Evolutionary conservation across 176 grass and related monocot genomes (phyloP), one percentile per base, ranked within the genome.

Genomic region (Coix lacrymajobi): DNA sequence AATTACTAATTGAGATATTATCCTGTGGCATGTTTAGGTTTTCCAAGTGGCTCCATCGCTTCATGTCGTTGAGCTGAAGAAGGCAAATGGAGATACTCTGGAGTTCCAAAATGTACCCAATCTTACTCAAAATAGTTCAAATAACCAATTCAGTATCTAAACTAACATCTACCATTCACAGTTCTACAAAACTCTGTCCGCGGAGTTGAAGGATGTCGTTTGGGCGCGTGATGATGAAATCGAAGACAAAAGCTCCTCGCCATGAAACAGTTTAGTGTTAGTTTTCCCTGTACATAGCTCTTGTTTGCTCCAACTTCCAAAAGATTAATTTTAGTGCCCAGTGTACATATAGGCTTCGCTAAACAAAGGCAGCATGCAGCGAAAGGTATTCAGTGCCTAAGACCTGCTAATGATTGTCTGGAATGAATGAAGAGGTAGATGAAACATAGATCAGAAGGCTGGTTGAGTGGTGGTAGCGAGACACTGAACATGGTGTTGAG

Each of bases 21-120:
- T 67, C 71, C 6, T 68, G 34, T 63, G 39, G 6, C 68, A 79
- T 84, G 25, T 83, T 77, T 74, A 97, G 94, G 81, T 97, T 69
- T 97, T 97, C 81, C 89, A 97, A 97, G 85, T 94, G 51, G 92
- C 92, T 17, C 94, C 94, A 79, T 90, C 79, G 66, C 75, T 97
- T 14, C 92, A 94, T 89, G 93, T 97, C 84, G 92, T 97, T 74
- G 94, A 97, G 71, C 74, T 97, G 17, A 87, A 85, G 61, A 97
- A 97, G 78, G 80, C 94, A 72, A 97, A 93, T 66, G 94, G 94
- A 44, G 94, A 97, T 48, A 97, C 94, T 36, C 80, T 94, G 60
- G 94, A 97, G 65, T 97, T 97, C 66, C 94, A 97, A 45, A 97
- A 90, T 86, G 94, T 97, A 87, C 20, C 20, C 2, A 13, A 22